phyloP scores from a whole-genome alignment of 495 filamentous ascomycete genomes.

The Chaetomidium leptoderma region DNA sequence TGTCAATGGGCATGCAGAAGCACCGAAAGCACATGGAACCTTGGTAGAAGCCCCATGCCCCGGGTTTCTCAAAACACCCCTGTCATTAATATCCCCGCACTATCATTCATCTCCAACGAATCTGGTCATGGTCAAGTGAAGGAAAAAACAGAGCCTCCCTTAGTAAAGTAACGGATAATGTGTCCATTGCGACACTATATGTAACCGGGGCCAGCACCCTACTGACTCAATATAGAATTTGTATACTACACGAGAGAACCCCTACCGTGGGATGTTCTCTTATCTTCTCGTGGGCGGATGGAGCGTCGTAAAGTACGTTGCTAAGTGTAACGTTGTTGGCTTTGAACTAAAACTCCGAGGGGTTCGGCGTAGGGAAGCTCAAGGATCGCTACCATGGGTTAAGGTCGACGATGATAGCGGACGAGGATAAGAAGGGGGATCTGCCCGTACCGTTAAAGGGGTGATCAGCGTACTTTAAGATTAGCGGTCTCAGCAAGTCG shows the following conservation, averaged over 20 bases:
- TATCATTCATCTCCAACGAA: slow-evolving; percentile 4
- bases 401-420: background rate
- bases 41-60: slow-evolving; percentile 11
- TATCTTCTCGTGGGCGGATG: too few species aligned
- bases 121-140: background rate
- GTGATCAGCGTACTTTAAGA: background rate
- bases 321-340: background rate
- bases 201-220: slow-evolving; percentile 4
- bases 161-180: slow-evolving; percentile 1
- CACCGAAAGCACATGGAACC: slow-evolving; percentile 15
- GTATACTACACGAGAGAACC: too few species aligned
- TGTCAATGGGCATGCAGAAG: slow-evolving; percentile 6
- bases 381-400: background rate
- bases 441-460: background rate
- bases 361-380: background rate
- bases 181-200: slow-evolving; percentile 9
- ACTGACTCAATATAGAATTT: background rate
- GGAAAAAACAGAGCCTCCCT: background rate
- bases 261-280: too few species aligned
- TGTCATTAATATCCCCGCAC: slow-evolving; percentile 13
- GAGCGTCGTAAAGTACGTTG: too few species aligned
- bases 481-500: background rate
- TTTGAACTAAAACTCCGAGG: background rate
- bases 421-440: slow-evolving; percentile 2
- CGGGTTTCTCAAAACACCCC: background rate